Conservation (phyloP, 345 rosid genomes). For the Hypericum perforatum region DNA sequence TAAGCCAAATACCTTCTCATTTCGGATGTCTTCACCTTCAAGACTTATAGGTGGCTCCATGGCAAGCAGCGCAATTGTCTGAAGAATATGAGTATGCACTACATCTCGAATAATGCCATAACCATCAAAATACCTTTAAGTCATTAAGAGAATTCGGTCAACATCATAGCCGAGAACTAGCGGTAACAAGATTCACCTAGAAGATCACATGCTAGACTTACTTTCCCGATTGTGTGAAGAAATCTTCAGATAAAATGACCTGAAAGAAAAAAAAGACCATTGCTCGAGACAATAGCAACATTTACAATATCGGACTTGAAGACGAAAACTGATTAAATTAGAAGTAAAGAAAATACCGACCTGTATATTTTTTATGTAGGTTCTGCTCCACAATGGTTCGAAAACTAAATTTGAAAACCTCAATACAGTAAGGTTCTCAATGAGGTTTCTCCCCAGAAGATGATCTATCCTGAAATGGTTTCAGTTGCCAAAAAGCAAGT, state of each 20-base stretch:
- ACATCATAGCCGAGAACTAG: conserved; percentile 5
- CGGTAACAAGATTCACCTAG: conserved; percentile 11
- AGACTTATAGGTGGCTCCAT: conserved; percentile 84
- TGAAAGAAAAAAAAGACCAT: conserved; percentile 13
- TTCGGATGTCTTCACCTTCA: conserved; percentile 71
- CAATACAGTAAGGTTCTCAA: conserved; percentile 64
- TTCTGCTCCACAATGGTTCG: conserved; percentile 70
- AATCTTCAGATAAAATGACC: conserved; percentile 60
- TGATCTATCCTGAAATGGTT: conserved; percentile 56
- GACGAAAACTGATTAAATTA: conserved; percentile 3
- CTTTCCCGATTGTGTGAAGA: conserved; percentile 37
- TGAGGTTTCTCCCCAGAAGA: conserved; percentile 63
- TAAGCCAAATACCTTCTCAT: conserved; percentile 46
- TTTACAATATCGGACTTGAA: too few species aligned
- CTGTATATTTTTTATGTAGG: conserved; percentile 53
- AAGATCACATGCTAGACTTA: conserved; percentile 11
- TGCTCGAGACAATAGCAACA: too few species aligned
- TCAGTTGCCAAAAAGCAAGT: conserved; percentile 7
- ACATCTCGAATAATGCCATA: conserved; percentile 70
- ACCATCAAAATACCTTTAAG: conserved; percentile 58
- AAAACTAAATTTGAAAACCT: conserved; percentile 70
- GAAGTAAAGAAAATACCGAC: conserved; percentile 16
- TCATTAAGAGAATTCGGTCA: neutral
- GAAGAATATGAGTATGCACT: conserved; percentile 67
- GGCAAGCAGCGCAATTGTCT: conserved; percentile 66